Evolutionary conservation across 2,329 filamentous ascomycete species (phyloP).

Genomic region (Monilinia vaccinii-corymbosi): DNA sequence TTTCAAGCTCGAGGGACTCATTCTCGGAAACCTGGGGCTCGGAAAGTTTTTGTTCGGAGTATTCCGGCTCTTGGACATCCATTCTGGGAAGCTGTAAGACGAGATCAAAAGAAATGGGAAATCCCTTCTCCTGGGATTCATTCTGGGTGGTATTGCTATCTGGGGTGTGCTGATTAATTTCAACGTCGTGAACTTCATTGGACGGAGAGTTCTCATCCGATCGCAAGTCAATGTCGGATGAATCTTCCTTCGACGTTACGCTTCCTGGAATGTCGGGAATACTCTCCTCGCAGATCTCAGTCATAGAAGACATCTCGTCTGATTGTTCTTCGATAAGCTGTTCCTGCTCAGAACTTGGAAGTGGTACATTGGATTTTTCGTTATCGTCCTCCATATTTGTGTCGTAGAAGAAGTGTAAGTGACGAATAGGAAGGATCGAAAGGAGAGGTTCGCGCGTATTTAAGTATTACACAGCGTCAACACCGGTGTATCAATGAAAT

Average conservation of each 20-base stretch:
- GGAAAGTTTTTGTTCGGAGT: neutral
- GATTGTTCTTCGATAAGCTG: neutral
- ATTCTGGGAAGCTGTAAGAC: neutral
- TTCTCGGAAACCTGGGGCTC: neutral
- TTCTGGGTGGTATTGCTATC: neutral
- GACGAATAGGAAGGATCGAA: neutral
- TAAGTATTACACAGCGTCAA: conserved; percentile 4
- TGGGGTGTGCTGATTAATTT: neutral
- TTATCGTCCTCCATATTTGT: neutral
- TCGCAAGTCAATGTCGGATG: neutral
- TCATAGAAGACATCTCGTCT: neutral
- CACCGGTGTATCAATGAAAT: neutral
- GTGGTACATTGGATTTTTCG: neutral
- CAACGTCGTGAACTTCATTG: neutral
- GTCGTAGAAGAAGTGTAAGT: neutral
- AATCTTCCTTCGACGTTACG: neutral
- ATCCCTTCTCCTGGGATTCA: neutral
- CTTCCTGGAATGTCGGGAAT: neutral
- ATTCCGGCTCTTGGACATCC: neutral
- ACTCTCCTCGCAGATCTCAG: neutral
- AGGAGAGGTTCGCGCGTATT: neutral
- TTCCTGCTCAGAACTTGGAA: neutral
- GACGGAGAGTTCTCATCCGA: neutral
- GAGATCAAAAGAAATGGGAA: neutral
- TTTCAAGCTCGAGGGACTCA: neutral